Evolutionary conservation across 306 rosid genomes (phyloP).

Genomic region (Cajanus cajan): DNA sequence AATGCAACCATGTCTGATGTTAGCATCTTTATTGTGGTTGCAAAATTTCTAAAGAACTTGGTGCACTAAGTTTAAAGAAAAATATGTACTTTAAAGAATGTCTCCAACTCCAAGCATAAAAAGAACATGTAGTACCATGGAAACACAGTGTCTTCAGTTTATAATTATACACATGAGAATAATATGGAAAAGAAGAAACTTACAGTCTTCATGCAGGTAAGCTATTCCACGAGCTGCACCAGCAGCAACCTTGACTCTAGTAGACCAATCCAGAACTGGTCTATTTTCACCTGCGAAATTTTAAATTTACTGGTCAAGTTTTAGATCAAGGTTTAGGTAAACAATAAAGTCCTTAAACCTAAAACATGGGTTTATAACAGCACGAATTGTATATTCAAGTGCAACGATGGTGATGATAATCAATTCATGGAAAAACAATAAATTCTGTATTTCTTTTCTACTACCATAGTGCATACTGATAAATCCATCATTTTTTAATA

Average conservation of each 20-base stretch:
- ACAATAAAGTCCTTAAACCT: neutral
- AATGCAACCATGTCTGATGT: conserved; percentile 5
- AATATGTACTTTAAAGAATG: conserved; percentile 11
- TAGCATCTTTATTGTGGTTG: conserved; percentile 5
- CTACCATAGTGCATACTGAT: neutral
- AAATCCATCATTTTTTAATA: neutral
- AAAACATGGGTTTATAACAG: conserved; percentile 11
- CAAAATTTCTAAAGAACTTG: conserved; percentile 3
- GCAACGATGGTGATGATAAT: neutral
- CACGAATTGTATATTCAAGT: conserved; percentile 11
- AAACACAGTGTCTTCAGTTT: neutral
- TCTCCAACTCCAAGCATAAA: neutral
- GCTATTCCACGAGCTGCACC: conserved; percentile 99
- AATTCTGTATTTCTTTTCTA: neutral
- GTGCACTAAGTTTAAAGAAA: neutral
- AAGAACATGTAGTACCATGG: neutral
- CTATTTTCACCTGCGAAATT: conserved; percentile 49
- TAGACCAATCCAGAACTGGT: conserved; percentile 77
- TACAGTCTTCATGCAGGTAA: conserved; percentile 95
- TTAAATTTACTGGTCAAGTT: conserved; percentile 12
- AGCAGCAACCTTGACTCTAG: conserved; percentile 85
- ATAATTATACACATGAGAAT: neutral
- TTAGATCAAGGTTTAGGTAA: conserved; percentile 8
- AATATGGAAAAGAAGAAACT: conserved; percentile 33
- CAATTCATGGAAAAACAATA: neutral